Conservation (phyloP, 2,329 filamentous ascomycete genomes). For the Claviceps citrina region DNA sequence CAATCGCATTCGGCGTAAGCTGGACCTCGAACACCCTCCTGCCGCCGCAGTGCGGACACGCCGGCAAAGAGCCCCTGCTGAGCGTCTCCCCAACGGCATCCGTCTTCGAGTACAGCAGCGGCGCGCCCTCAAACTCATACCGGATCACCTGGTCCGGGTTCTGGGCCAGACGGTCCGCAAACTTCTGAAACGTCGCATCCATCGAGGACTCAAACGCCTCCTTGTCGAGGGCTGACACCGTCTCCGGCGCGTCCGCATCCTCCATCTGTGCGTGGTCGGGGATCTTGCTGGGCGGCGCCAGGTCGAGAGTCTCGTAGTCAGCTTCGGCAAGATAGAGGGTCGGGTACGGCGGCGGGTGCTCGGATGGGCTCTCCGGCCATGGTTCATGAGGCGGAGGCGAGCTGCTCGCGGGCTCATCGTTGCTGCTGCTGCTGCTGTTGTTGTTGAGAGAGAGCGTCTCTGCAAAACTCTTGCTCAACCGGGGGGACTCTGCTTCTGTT, state of each 20-base stretch:
- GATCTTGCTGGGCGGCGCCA: conserved; percentile 33
- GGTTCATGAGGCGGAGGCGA: conserved; percentile 38
- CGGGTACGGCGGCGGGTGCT: conserved; percentile 60
- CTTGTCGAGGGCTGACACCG: conserved; percentile 40
- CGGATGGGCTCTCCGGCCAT: conserved; percentile 55
- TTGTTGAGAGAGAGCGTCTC: conserved; percentile 62
- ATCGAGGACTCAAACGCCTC: conserved; percentile 59
- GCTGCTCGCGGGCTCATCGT: conserved; percentile 28
- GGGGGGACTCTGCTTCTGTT: conserved; percentile 13
- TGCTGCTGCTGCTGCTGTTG: conserved; percentile 19
- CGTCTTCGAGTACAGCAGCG: conserved; percentile 64
- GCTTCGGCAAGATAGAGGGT: conserved; percentile 69
- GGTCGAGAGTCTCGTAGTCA: conserved; percentile 77
- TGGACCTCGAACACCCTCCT: conserved; percentile 80
- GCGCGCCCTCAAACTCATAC: conserved; percentile 59
- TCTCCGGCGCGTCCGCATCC: conserved; percentile 24
- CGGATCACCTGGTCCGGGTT: conserved; percentile 72
- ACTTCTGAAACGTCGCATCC: conserved; percentile 65
- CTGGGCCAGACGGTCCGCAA: conserved; percentile 61
- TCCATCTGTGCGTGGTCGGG: conserved; percentile 31
- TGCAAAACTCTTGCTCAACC: conserved; percentile 49
- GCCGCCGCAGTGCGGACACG: conserved; percentile 61
- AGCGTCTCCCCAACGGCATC: conserved; percentile 61
- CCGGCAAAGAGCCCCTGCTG: conserved; percentile 42
- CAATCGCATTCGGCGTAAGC: conserved; percentile 79